phyloP scores from a whole-genome alignment of 352 stramenopile species.

The Saprolegnia parasitica region DNA sequence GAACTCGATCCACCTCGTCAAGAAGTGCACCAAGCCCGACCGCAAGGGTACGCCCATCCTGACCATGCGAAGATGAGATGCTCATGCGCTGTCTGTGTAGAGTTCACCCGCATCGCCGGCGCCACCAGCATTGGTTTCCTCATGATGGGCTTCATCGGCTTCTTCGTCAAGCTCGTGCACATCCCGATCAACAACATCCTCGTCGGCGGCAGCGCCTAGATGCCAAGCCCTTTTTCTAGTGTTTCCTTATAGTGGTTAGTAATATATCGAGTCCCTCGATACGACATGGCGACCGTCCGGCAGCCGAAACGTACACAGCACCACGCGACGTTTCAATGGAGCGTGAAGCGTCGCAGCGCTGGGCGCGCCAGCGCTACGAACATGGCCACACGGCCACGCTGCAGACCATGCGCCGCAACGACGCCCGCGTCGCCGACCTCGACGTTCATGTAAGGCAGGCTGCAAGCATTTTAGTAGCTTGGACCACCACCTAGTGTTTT shows the following conservation, averaged over 20 bases:
- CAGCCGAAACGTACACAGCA: too few species aligned
- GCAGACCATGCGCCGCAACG: slow-evolving; percentile 24
- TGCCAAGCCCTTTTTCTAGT: slow-evolving; percentile 15
- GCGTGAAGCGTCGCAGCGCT: not conserved
- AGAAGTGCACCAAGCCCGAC: slow-evolving; percentile 99
- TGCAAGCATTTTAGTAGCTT: too few species aligned
- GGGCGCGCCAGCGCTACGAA: not conserved
- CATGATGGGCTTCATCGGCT: slow-evolving; percentile 99
- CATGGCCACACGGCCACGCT: slow-evolving; percentile 28
- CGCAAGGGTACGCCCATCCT: slow-evolving; percentile 83
- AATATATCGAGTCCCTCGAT: slow-evolving; percentile 13
- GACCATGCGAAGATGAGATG: not conserved
- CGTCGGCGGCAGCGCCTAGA: slow-evolving; percentile 83
- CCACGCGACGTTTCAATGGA: too few species aligned
- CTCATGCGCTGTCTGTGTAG: slow-evolving; percentile 36
- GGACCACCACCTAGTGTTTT: slow-evolving; percentile 8
- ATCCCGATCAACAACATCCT: slow-evolving; percentile 99
- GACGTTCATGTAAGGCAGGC: slow-evolving; percentile 9
- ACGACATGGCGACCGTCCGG: not conserved
- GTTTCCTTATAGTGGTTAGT: slow-evolving; percentile 15
- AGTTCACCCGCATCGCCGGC: slow-evolving; percentile 94
- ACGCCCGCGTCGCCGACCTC: slow-evolving; percentile 1
- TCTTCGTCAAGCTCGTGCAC: slow-evolving; percentile 99
- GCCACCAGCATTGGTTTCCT: slow-evolving; percentile 96
- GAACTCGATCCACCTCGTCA: slow-evolving; percentile 96